Percentiles rank a stretch among this genome's conserved stretches.
These are phyloP conservation scores for Linnemannia hyalina DNA, from an alignment of 192 early-diverging fungal genomes.

Conservation along the genomic window DNA sequence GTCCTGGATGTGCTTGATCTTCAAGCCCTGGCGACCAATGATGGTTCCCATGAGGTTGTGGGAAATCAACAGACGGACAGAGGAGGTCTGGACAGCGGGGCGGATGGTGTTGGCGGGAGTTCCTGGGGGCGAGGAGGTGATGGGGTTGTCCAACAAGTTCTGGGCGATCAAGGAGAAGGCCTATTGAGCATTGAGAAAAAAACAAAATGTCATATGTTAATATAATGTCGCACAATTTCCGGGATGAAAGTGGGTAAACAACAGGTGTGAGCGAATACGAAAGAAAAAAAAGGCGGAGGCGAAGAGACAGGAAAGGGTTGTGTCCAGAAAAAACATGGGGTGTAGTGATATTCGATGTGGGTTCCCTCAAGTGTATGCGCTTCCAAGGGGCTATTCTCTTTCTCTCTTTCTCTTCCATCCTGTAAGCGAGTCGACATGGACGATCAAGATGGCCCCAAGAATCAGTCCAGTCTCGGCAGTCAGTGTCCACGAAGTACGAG, in stretches of 20 bases:
- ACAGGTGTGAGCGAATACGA: not conserved
- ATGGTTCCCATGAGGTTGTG: conserved; percentile 92
- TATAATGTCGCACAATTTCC: conserved; percentile 2
- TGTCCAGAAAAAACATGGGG: not conserved
- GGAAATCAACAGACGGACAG: conserved; percentile 90
- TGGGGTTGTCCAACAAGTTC: conserved; percentile 83
- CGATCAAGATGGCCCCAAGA: not conserved
- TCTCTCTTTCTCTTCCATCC: not conserved
- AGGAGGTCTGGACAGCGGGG: conserved; percentile 66
- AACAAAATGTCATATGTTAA: conserved; percentile 3
- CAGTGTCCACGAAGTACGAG: no score
- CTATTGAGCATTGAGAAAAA: conserved; percentile 44
- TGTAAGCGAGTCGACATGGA: not conserved
- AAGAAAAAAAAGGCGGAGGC: not conserved
- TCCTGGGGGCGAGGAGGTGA: conserved; percentile 66
- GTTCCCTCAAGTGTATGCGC: not conserved
- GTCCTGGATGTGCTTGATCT: conserved; percentile 98
- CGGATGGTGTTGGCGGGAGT: conserved; percentile 61
- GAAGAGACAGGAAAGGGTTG: not conserved
- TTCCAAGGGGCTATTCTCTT: not conserved
- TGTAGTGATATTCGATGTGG: not conserved
- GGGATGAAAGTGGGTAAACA: not conserved
- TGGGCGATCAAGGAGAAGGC: conserved; percentile 90
- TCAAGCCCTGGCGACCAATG: conserved; percentile 93
- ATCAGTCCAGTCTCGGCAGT: no score